phyloP scores from a whole-genome alignment of 2,329 filamentous ascomycete species.

The Apiospora koreana region DNA sequence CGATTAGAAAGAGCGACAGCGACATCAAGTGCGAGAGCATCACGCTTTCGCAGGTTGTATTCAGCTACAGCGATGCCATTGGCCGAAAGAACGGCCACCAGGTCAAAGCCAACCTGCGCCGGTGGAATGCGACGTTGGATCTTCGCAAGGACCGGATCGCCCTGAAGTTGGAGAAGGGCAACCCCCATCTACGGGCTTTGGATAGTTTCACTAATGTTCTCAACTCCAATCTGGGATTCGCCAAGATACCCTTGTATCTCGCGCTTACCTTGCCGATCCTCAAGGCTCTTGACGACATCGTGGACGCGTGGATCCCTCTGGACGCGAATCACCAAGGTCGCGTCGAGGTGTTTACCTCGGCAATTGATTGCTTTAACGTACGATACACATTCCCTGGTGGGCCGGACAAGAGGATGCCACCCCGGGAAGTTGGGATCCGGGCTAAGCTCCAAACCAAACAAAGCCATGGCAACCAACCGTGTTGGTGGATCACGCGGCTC shows the following conservation, averaged over 20 bases:
- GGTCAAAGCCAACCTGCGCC: slow-evolving; percentile 22
- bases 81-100: slow-evolving; percentile 9
- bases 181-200: slow-evolving; percentile 67
- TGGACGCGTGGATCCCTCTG: slow-evolving; percentile 51
- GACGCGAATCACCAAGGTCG: slow-evolving; percentile 44
- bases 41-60: slow-evolving; percentile 63
- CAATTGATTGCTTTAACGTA: slow-evolving; percentile 59
- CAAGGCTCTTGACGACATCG: slow-evolving; percentile 60
- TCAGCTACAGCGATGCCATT: slow-evolving; percentile 60
- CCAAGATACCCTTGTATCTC: slow-evolving; percentile 54
- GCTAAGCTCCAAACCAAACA: slow-evolving; percentile 42
- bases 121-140: slow-evolving; percentile 58
- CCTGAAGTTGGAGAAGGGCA: slow-evolving; percentile 60
- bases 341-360: slow-evolving; percentile 53
- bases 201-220: slow-evolving; percentile 58
- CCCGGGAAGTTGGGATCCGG: slow-evolving; percentile 49
- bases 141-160: slow-evolving; percentile 56
- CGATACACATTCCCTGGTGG: slow-evolving; percentile 47
- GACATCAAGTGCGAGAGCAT: slow-evolving; percentile 60
- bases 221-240: slow-evolving; percentile 46
- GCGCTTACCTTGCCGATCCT: slow-evolving; percentile 66
- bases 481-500: slow-evolving; percentile 50
- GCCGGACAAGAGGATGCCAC: slow-evolving; percentile 23
- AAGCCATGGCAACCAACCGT: slow-evolving; percentile 45
- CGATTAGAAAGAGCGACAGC: slow-evolving; percentile 58